Conservation (phyloP, 768 basidiomycete species). For the Crucibulum laeve region DNA sequence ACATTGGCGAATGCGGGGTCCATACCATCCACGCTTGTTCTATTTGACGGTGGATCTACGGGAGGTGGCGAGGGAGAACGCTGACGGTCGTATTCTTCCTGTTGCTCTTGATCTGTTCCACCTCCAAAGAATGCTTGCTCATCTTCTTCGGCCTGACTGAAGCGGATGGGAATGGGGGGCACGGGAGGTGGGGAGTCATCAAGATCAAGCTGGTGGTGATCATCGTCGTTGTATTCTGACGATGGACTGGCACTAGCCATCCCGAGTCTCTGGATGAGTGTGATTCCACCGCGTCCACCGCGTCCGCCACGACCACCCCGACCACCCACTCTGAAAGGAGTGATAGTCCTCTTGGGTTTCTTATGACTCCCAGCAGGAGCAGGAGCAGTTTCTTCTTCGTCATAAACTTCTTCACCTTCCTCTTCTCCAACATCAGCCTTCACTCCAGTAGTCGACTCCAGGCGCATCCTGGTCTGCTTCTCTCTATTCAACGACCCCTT, state of each 20-base stretch:
- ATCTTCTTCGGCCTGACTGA: constrained; percentile 28
- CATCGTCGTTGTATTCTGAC: constrained; percentile 43
- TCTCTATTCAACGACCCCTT: constrained; percentile 77
- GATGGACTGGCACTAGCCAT: constrained; percentile 51
- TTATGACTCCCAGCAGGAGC: constrained; percentile 30
- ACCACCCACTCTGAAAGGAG: constrained; percentile 54
- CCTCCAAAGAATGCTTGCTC: constrained; percentile 31
- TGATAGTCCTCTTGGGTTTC: constrained; percentile 32
- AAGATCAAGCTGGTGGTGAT: constrained; percentile 16
- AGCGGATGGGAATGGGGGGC: constrained; percentile 34
- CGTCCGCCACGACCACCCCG: constrained; percentile 50
- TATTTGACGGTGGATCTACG: constrained; percentile 46
- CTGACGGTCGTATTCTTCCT: constrained; percentile 17
- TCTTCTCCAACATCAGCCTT: constrained; percentile 38
- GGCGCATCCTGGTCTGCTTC: constrained; percentile 67
- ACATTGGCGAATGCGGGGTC: constrained; percentile 83
- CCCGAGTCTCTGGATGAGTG: constrained; percentile 60
- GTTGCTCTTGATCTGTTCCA: constrained; percentile 20
- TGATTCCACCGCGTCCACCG: constrained; percentile 40
- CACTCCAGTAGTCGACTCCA: constrained; percentile 26
- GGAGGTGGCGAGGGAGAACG: constrained; percentile 31
- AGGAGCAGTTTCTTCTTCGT: constrained; percentile 39
- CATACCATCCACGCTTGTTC: constrained; percentile 80
- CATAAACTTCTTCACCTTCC: constrained; percentile 42
- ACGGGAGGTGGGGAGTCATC: constrained; percentile 35